A percentile compares a stretch with the other conserved stretches of the same genome.
These are phyloP conservation scores for Volvox africanus DNA, from an alignment of 139 green algal genomes.

Conservation along the genomic window DNA sequence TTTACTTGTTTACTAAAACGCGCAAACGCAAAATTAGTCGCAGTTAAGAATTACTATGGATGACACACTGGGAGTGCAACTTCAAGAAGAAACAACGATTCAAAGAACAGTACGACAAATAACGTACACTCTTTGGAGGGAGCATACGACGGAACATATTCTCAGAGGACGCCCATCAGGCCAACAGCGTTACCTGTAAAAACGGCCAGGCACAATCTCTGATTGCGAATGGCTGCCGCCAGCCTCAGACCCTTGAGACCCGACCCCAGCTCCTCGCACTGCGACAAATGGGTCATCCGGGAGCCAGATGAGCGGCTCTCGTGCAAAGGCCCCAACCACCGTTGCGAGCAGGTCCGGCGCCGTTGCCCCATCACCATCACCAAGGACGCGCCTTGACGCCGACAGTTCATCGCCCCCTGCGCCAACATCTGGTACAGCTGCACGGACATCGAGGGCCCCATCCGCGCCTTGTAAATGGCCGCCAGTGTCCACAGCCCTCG, in stretches of 20 bases:
- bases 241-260: background rate
- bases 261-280: background rate
- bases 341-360: background rate
- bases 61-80: too few relatives aligned
- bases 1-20: too few relatives aligned
- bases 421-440: background rate
- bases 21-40: too few relatives aligned
- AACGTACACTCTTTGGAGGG: too few relatives aligned
- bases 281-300: background rate
- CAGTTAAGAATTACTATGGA: too few relatives aligned
- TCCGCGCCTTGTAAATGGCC: background rate
- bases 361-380: background rate
- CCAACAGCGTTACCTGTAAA: background rate
- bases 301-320: conserved; percentile 36
- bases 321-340: background rate
- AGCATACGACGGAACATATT: too few relatives aligned
- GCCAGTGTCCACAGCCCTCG: background rate
- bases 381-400: too few relatives aligned
- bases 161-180: background rate
- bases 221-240: background rate
- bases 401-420: too few relatives aligned
- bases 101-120: too few relatives aligned
- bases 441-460: background rate
- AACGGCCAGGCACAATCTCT: background rate
- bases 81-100: too few relatives aligned